These are phyloP conservation scores for Entrophospora sp. DNA, from an alignment of 192 early-diverging fungal species.

Conservation along the genomic window DNA sequence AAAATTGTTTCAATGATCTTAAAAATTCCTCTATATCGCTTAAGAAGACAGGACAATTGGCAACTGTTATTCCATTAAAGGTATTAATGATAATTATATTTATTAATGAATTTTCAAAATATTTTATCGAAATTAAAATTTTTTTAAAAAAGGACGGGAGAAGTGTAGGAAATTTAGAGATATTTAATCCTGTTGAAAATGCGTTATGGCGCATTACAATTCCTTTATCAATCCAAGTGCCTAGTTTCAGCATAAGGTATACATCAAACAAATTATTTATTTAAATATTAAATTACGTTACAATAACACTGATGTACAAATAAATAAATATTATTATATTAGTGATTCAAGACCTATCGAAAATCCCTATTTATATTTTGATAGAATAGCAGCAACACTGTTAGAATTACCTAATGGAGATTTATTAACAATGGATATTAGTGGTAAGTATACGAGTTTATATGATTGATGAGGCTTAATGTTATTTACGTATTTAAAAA, in stretches of 20 bases:
- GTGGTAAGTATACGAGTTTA: conserved; percentile 24
- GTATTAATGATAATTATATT: conserved; percentile 19
- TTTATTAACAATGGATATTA: conserved; percentile 52
- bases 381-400: conserved; percentile 41
- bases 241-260: neutral
- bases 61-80: conserved; percentile 38
- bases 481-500: neutral
- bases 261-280: neutral
- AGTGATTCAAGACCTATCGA: conserved; percentile 25
- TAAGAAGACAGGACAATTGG: conserved; percentile 40
- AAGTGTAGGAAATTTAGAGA: conserved; percentile 43
- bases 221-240: conserved; percentile 38
- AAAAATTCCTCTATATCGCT: conserved; percentile 38
- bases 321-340: neutral
- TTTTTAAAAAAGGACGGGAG: conserved; percentile 50
- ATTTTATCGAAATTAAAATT: neutral
- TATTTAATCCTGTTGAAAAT: conserved; percentile 38
- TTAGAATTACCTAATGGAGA: conserved; percentile 43
- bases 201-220: conserved; percentile 44
- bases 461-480: neutral
- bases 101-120: neutral
- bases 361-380: conserved; percentile 31
- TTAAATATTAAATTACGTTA: neutral
- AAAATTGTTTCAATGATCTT: conserved; percentile 37
- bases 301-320: neutral